A percentile compares a stretch with the other conserved stretches of the same genome.
These are phyloP conservation scores for Aspergillus nomiae DNA, from an alignment of 2,329 filamentous ascomycete genomes.

Conservation along the genomic window DNA sequence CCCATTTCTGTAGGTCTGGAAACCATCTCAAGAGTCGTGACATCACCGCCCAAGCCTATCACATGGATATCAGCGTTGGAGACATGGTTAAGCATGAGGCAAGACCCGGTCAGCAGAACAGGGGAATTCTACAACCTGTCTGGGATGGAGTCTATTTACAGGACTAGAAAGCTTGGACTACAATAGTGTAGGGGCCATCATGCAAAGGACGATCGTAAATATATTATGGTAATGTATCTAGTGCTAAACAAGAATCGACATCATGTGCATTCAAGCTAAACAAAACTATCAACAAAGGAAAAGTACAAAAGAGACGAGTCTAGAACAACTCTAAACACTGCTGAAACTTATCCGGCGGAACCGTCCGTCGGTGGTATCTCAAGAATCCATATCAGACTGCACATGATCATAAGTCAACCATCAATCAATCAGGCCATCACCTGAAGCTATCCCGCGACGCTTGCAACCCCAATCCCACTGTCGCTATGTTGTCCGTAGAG, in stretches of 20 bases:
- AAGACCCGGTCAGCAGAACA: neutral
- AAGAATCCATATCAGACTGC: conserved; percentile 2
- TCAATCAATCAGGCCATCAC: neutral
- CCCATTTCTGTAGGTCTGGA: neutral
- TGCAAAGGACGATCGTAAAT: neutral
- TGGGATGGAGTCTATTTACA: neutral
- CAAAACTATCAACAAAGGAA: conserved; percentile 22
- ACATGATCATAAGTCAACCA: neutral
- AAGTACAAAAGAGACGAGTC: conserved; percentile 22
- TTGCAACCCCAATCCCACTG: conserved; percentile 31
- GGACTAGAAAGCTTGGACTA: neutral
- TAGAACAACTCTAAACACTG: neutral
- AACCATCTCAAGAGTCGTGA: neutral
- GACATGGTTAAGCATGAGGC: neutral
- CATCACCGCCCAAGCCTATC: neutral
- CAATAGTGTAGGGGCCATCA: neutral
- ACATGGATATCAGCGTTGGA: neutral
- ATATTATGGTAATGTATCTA: neutral
- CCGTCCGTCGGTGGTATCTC: conserved; percentile 6
- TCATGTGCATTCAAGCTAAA: neutral
- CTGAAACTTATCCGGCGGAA: neutral
- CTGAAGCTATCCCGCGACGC: conserved; percentile 14
- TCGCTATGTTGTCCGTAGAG: conserved; percentile 31
- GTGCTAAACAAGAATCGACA: neutral
- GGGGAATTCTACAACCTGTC: neutral